Evolutionary conservation across 2,329 filamentous ascomycete genomes (phyloP).

Genomic region (Mycosphaerella sp.): DNA sequence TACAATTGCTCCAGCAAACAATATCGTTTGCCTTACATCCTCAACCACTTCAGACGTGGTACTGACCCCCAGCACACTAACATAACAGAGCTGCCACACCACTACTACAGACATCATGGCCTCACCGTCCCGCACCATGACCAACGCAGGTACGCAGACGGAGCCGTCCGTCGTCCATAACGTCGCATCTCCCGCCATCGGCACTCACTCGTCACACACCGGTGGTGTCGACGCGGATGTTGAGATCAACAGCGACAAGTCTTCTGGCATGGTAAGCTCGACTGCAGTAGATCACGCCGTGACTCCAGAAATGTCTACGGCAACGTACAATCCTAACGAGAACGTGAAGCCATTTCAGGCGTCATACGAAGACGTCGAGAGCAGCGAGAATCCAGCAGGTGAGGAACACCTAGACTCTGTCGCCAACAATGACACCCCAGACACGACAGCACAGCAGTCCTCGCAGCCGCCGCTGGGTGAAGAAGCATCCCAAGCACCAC

Average conservation of each 20-base stretch:
- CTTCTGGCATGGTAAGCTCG: background rate
- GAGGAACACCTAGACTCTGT: background rate
- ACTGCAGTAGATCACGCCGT: background rate
- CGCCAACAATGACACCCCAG: background rate
- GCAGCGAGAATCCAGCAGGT: background rate
- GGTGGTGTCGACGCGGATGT: background rate
- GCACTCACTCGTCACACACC: background rate
- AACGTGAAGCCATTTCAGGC: background rate
- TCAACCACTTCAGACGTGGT: slow-evolving; percentile 4
- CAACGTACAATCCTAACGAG: background rate
- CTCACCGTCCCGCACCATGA: slow-evolving; percentile 1
- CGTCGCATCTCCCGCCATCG: background rate
- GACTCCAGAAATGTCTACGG: no score
- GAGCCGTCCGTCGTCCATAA: background rate
- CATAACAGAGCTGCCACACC: background rate
- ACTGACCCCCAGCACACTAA: slow-evolving; percentile 3
- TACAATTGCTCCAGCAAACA: slow-evolving; percentile 4
- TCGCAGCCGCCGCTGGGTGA: background rate
- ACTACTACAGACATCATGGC: background rate
- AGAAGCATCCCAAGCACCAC: background rate
- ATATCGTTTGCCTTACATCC: background rate
- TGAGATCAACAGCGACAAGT: background rate
- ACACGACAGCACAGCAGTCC: background rate
- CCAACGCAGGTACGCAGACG: background rate
- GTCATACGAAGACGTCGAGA: background rate